Conservation (phyloP, 208 protist species). For the Sergeia podlipaevii region DNA sequence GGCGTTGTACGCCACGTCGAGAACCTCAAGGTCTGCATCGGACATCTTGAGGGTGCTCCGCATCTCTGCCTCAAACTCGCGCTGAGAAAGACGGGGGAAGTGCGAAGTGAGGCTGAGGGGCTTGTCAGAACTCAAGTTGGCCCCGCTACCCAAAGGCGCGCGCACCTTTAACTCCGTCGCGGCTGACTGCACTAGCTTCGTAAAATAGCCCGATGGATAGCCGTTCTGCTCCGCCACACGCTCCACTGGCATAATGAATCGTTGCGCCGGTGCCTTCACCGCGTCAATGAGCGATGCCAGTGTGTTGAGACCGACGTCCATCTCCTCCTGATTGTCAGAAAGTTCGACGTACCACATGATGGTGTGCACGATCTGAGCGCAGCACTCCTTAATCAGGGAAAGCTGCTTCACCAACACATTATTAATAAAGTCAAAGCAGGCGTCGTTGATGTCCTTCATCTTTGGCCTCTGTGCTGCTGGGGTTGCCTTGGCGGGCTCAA, state of each 20-base stretch:
- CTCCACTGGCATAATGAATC: constrained; percentile 78
- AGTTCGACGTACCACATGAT: constrained; percentile 88
- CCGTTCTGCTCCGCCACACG: constrained; percentile 62
- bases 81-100: constrained; percentile 58
- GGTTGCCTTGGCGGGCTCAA: constrained; percentile 68
- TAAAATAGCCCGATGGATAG: constrained; percentile 61
- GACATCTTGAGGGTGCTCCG: constrained; percentile 40
- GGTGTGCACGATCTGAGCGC: constrained; percentile 81
- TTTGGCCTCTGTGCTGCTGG: constrained; percentile 25
- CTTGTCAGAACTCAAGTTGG: constrained; percentile 60
- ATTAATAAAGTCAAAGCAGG: constrained; percentile 86
- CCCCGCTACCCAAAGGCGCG: constrained; percentile 19
- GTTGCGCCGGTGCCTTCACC: constrained; percentile 61
- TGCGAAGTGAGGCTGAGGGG: constrained; percentile 73
- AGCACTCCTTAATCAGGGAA: constrained; percentile 76
- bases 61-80: constrained; percentile 82
- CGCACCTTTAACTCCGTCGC: constrained; percentile 43
- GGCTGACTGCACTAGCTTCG: constrained; percentile 52
- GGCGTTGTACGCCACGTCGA: constrained; percentile 54
- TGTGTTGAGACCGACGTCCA: constrained; percentile 75
- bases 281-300: constrained; percentile 69
- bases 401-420: constrained; percentile 77
- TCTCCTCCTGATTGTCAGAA: constrained; percentile 67
- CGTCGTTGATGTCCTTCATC: constrained; percentile 79
- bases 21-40: constrained; percentile 49